A percentile compares a stretch with the other conserved stretches of the same genome.
Conservation (phyloP, 495 filamentous ascomycete genomes). For the Antarctomyces pellizariae region DNA sequence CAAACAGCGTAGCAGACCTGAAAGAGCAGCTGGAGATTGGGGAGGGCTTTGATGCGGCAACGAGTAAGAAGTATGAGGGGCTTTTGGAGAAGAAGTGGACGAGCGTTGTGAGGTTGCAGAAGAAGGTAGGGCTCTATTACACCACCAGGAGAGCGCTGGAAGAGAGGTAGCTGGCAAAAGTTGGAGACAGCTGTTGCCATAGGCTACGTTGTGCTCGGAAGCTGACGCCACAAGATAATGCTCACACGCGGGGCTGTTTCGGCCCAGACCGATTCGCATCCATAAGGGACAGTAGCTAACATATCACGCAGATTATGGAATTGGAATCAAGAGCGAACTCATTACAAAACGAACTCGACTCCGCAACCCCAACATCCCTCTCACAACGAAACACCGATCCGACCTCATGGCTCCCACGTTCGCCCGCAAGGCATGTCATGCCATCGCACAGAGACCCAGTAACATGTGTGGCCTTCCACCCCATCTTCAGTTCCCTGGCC, state of each 20-base stretch:
- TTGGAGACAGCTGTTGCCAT: no score
- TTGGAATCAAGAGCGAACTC: constrained; percentile 47
- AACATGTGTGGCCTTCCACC: constrained; percentile 85
- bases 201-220: no score
- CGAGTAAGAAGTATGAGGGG: constrained; percentile 71
- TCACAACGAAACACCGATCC: constrained; percentile 65
- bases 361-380: constrained; percentile 62
- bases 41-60: constrained; percentile 47
- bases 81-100: constrained; percentile 95
- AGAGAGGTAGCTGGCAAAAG: no score
- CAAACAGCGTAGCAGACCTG: constrained; percentile 40
- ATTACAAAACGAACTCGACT: constrained; percentile 67
- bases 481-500: constrained; percentile 73
- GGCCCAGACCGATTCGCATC: no score
- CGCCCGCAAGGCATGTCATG: constrained; percentile 57
- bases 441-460: constrained; percentile 65
- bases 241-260: background rate
- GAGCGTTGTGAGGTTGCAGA: constrained; percentile 70
- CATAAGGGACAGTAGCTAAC: no score
- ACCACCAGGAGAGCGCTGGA: no score
- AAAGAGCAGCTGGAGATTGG: constrained; percentile 39
- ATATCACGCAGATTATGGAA: constrained; percentile 76
- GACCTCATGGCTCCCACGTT: constrained; percentile 61
- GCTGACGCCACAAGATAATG: no score
- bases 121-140: constrained; percentile 45